Evolutionary conservation across 495 filamentous ascomycete genomes (phyloP).

Genomic region (Oidiodendron maius): DNA sequence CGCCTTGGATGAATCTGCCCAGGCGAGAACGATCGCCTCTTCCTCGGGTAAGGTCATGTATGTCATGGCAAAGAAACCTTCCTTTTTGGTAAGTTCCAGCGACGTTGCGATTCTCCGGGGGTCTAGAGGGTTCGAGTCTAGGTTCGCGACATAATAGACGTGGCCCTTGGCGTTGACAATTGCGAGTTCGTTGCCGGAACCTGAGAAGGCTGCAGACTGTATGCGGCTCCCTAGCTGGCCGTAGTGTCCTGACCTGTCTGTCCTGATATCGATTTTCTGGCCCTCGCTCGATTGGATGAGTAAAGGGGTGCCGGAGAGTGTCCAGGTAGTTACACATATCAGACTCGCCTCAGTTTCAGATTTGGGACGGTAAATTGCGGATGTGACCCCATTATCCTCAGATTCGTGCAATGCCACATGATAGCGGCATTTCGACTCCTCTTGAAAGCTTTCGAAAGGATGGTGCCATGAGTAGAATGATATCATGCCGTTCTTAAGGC

Average conservation of each 20-base stretch:
- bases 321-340: conserved; percentile 33
- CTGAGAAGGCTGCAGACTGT: conserved; percentile 30
- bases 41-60: conserved; percentile 29
- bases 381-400: conserved; percentile 30
- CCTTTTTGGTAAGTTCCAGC: conserved; percentile 26
- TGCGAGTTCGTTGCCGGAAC: conserved; percentile 25
- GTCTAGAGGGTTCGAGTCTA: conserved; percentile 29
- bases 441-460: conserved; percentile 28
- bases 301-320: conserved; percentile 29
- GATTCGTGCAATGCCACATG: conserved; percentile 30
- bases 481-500: conserved; percentile 25
- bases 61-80: conserved; percentile 27
- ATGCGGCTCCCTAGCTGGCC: conserved; percentile 28
- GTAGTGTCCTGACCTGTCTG: conserved; percentile 18
- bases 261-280: conserved; percentile 26
- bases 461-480: conserved; percentile 28
- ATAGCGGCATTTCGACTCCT: conserved; percentile 27
- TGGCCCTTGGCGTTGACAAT: conserved; percentile 32
- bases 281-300: conserved; percentile 31
- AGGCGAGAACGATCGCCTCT: conserved; percentile 28
- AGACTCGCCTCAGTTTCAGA: conserved; percentile 23
- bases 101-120: conserved; percentile 22
- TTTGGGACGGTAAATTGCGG: conserved; percentile 25
- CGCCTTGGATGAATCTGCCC: conserved; percentile 26
- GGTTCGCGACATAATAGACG: conserved; percentile 27